Evolutionary conservation across 148 eudicot species (phyloP).

Genomic region (Agrostemma githago): DNA sequence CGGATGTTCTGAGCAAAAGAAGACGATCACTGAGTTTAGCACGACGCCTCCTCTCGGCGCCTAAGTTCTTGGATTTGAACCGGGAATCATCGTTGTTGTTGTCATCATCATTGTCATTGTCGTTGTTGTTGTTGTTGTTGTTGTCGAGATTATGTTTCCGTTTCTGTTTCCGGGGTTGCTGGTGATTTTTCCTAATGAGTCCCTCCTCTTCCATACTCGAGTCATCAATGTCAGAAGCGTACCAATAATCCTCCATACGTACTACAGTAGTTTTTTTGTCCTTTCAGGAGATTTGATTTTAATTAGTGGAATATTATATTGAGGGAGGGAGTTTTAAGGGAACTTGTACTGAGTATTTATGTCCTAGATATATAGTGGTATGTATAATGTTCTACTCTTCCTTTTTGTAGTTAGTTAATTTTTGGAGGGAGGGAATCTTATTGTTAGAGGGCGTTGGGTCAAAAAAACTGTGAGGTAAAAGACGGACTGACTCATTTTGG

Average conservation of each 20-base stretch:
- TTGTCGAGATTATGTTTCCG: not conserved
- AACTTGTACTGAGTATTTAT: not conserved
- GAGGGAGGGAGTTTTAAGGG: not conserved
- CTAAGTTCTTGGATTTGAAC: conserved; percentile 74
- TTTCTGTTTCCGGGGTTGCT: conserved; percentile 15
- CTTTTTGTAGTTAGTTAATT: not conserved
- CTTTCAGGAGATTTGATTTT: no score
- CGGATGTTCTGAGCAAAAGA: conserved; percentile 64
- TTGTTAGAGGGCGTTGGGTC: conserved; percentile 32
- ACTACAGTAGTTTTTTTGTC: not conserved
- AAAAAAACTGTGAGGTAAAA: conserved; percentile 11
- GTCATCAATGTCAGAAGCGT: conserved; percentile 27
- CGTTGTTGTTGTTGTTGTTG: not conserved
- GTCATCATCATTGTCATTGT: not conserved
- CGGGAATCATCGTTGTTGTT: conserved; percentile 22
- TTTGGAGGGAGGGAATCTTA: conserved; percentile 29
- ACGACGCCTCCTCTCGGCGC: conserved; percentile 66
- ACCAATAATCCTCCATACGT: conserved; percentile 17
- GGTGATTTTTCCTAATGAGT: conserved; percentile 9
- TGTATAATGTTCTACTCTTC: conserved; percentile 13
- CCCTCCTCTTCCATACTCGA: conserved; percentile 27
- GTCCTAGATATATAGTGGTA: not conserved
- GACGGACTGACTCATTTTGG: conserved; percentile 17
- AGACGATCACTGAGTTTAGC: conserved; percentile 58
- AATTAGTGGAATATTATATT: not conserved